phyloP scores from a whole-genome alignment of 768 basidiomycete genomes.

The Coprinopsis sp. region DNA sequence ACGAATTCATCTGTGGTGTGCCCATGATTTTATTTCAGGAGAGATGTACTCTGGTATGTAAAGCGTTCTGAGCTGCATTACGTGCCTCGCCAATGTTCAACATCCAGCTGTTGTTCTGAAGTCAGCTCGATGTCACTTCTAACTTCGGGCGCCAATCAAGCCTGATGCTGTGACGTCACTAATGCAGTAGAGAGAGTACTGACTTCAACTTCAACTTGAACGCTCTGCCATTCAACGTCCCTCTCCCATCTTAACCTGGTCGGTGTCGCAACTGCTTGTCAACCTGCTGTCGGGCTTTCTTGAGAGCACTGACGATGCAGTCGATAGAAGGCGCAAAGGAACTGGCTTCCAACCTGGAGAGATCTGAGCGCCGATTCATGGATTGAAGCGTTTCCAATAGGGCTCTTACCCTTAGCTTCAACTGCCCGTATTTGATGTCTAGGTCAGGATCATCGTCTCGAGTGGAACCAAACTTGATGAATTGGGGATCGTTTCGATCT shows the following conservation, averaged over 20 bases:
- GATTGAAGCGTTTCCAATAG: background rate
- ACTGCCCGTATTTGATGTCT: constrained; percentile 41
- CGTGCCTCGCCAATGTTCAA: too few species aligned
- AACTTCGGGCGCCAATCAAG: too few species aligned
- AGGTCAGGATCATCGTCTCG: constrained; percentile 33
- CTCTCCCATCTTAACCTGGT: too few species aligned
- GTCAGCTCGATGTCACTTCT: too few species aligned
- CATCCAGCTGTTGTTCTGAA: too few species aligned
- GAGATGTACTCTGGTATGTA: too few species aligned
- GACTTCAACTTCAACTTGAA: constrained; percentile 7
- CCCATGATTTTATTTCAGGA: too few species aligned
- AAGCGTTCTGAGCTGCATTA: too few species aligned
- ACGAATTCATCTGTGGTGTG: too few species aligned
- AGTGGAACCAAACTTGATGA: constrained; percentile 42
- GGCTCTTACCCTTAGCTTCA: constrained; percentile 37
- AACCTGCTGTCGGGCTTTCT: constrained; percentile 11
- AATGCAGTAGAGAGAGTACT: too few species aligned
- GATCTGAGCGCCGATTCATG: background rate
- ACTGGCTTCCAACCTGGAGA: constrained; percentile 10
- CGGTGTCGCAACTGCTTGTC: constrained; percentile 11
- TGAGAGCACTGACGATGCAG: constrained; percentile 19
- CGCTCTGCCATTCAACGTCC: too few species aligned
- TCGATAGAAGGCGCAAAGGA: constrained; percentile 26
- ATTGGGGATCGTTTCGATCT: constrained; percentile 35
- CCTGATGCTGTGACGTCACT: too few species aligned